phyloP scores from a whole-genome alignment of 2,329 filamentous ascomycete genomes.

The Diaporthe sp. region DNA sequence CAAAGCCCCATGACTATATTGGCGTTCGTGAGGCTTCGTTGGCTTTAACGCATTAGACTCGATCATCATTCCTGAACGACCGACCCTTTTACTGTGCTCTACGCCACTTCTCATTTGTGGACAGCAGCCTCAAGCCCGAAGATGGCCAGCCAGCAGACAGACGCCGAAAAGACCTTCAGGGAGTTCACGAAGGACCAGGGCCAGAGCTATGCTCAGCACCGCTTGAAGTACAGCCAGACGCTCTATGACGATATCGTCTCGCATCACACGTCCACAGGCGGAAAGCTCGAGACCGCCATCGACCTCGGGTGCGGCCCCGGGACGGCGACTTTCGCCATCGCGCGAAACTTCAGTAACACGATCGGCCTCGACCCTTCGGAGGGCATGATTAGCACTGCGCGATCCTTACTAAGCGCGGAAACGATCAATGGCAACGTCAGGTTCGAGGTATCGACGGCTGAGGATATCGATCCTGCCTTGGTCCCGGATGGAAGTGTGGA shows the following conservation, averaged over 20 bases:
- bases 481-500: constrained; percentile 53
- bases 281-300: constrained; percentile 53
- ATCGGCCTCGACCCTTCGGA: constrained; percentile 62
- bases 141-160: constrained; percentile 18
- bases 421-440: constrained; percentile 14
- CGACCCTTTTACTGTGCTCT: accelerated
- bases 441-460: constrained; percentile 56
- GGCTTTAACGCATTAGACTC: too few relatives aligned
- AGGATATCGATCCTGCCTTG: constrained; percentile 50
- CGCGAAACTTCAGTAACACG: constrained; percentile 55
- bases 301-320: constrained; percentile 70
- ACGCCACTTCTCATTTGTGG: too few relatives aligned
- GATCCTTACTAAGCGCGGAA: constrained; percentile 47
- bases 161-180: constrained; percentile 55
- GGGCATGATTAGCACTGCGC: constrained; percentile 63
- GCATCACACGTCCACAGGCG: constrained; percentile 58
- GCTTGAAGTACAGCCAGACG: constrained; percentile 53
- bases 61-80: background rate
- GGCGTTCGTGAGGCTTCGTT: background rate
- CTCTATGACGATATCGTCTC: constrained; percentile 60
- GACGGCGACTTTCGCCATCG: constrained; percentile 56
- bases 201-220: constrained; percentile 53
- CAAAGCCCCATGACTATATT: background rate
- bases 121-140: background rate
- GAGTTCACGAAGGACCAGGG: constrained; percentile 56